A percentile compares a stretch with the other conserved stretches of the same genome.
phyloP scores from a whole-genome alignment of 257 asterid species.

The Salvia miltiorrhiza region DNA sequence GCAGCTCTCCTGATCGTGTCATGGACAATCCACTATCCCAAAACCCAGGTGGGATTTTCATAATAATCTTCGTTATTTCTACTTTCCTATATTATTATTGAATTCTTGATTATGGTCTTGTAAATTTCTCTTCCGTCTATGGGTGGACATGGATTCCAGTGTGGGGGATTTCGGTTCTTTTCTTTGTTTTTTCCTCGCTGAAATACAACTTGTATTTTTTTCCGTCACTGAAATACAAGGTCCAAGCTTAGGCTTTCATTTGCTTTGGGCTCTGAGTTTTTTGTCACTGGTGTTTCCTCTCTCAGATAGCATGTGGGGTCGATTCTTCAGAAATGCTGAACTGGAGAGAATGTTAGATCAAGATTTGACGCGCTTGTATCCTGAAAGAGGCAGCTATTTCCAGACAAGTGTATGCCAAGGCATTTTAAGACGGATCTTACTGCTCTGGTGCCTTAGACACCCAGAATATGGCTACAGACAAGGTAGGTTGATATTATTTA shows the following conservation, averaged over 20 bases:
- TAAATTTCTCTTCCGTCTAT: background rate
- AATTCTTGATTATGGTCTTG: background rate
- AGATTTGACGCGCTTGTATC: slow-evolving; percentile 92
- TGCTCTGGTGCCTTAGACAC: slow-evolving; percentile 90
- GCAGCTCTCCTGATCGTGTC: slow-evolving; percentile 63
- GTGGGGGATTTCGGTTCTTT: background rate
- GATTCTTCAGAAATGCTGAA: slow-evolving; percentile 88
- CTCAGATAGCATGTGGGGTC: slow-evolving; percentile 98
- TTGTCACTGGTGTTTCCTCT: background rate
- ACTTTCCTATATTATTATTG: background rate
- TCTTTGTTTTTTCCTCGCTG: background rate
- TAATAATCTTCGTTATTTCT: background rate
- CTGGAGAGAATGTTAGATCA: slow-evolving; percentile 94
- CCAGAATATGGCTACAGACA: slow-evolving; percentile 90
- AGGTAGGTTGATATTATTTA: slow-evolving; percentile 36
- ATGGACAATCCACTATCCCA: slow-evolving; percentile 96
- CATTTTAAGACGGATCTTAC: slow-evolving; percentile 77
- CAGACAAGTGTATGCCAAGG: slow-evolving; percentile 90
- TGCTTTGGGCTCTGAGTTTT: background rate
- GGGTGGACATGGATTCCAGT: background rate
- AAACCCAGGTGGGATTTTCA: slow-evolving; percentile 61
- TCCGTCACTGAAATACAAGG: background rate
- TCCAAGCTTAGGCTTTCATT: background rate
- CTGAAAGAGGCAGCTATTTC: slow-evolving; percentile 92
- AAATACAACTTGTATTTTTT: background rate